Evolutionary conservation across 805 yeast species (phyloP).

Genomic region (Hanseniaspora occidentalis): DNA sequence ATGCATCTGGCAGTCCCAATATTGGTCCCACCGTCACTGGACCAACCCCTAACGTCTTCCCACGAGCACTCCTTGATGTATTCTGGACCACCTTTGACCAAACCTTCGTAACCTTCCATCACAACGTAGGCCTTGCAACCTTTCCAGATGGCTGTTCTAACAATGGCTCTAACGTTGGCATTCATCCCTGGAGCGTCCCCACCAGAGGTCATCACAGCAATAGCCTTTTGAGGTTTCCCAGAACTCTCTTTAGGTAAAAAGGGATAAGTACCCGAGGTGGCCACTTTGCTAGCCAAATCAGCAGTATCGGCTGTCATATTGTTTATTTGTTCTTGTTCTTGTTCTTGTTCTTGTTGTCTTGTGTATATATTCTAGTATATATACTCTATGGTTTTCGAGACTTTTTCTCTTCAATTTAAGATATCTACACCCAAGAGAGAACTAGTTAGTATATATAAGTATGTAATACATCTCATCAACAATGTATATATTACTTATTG

Average conservation of each 20-base stretch:
- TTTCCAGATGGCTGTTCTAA: conserved; percentile 49
- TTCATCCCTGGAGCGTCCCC: conserved; percentile 81
- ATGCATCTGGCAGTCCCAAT: conserved; percentile 70
- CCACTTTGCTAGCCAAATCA: conserved; percentile 12
- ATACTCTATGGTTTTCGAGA: no score
- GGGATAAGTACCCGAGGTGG: conserved; percentile 12
- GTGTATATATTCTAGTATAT: not conserved
- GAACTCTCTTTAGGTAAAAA: conserved; percentile 10
- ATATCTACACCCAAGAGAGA: no score
- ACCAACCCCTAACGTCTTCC: conserved; percentile 64
- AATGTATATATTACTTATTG: no score
- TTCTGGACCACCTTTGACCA: conserved; percentile 48
- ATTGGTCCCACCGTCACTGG: conserved; percentile 60
- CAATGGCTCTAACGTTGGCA: conserved; percentile 62
- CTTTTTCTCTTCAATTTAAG: no score
- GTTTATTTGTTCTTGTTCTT: conserved; percentile 6
- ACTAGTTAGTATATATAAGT: no score
- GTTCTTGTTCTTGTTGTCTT: conserved; percentile 2
- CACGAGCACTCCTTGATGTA: conserved; percentile 50
- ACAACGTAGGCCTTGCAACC: conserved; percentile 59
- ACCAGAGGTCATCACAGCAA: conserved; percentile 72
- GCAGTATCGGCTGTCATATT: conserved; percentile 11
- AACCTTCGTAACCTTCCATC: conserved; percentile 65
- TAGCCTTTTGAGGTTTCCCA: conserved; percentile 29
- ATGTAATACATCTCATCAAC: no score